These are phyloP conservation scores for Candida tropicalis DNA, from an alignment of 1,139 yeast genomes.

Conservation along the genomic window DNA sequence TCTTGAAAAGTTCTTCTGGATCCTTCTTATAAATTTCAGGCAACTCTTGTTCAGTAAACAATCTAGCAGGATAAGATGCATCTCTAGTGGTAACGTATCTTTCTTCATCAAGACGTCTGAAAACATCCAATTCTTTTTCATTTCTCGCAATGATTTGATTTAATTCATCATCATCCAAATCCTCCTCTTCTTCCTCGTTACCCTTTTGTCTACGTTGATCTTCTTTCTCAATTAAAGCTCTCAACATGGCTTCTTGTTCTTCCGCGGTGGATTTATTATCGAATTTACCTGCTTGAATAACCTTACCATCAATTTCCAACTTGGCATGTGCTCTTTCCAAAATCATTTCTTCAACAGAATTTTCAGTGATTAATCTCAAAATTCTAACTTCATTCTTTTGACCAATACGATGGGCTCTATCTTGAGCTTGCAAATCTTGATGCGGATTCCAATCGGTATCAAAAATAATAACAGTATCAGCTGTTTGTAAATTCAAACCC, in stretches of 20 bases:
- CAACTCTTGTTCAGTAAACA: conserved; percentile 61
- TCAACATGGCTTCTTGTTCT: conserved; percentile 77
- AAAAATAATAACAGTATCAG: conserved; percentile 84
- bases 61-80: conserved; percentile 49
- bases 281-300: conserved; percentile 86
- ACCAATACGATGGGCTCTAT: conserved; percentile 89
- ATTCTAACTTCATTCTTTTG: conserved; percentile 86
- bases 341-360: conserved; percentile 82
- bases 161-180: conserved; percentile 69
- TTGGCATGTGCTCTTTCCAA: conserved; percentile 82
- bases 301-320: conserved; percentile 84
- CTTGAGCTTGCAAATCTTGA: conserved; percentile 90
- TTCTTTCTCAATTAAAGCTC: conserved; percentile 71
- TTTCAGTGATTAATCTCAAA: conserved; percentile 75
- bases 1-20: conserved; percentile 53
- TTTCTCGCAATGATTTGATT: conserved; percentile 73
- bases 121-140: conserved; percentile 57
- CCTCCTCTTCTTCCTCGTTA: conserved; percentile 44
- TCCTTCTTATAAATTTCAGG: conserved; percentile 61
- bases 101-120: conserved; percentile 60
- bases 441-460: conserved; percentile 95
- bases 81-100: conserved; percentile 45
- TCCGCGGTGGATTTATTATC: conserved; percentile 82
- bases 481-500: conserved; percentile 83
- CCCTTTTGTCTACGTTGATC: conserved; percentile 55